Conservation (phyloP, 2,329 filamentous ascomycete genomes). For the Paracorniculantispora psalliotae region DNA sequence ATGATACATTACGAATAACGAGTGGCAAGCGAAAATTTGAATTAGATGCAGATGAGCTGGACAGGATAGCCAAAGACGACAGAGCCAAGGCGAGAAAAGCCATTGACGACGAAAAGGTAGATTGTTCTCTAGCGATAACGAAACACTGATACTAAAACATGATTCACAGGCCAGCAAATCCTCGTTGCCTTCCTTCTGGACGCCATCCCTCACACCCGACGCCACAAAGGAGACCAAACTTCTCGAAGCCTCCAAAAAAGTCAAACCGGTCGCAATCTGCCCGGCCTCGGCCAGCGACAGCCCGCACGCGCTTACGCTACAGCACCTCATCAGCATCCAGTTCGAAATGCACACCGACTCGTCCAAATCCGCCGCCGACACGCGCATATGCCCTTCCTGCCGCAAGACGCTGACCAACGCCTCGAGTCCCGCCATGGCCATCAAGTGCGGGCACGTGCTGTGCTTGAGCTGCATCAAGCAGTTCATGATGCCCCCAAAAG, state of each 20-base stretch:
- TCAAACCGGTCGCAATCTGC: slow-evolving; percentile 68
- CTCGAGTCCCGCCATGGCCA: slow-evolving; percentile 74
- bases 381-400: slow-evolving; percentile 72
- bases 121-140: background rate
- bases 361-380: slow-evolving; percentile 40
- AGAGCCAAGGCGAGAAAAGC: slow-evolving; percentile 63
- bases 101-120: slow-evolving; percentile 67
- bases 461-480: slow-evolving; percentile 80
- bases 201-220: slow-evolving; percentile 72
- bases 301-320: slow-evolving; percentile 72
- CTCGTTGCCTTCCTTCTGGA: slow-evolving; percentile 84
- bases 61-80: slow-evolving; percentile 64
- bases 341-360: slow-evolving; percentile 66
- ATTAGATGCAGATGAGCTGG: slow-evolving; percentile 71
- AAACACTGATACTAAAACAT: slow-evolving; percentile 14
- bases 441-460: slow-evolving; percentile 86
- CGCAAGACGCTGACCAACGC: slow-evolving; percentile 77
- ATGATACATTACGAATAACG: slow-evolving; percentile 15
- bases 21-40: slow-evolving; percentile 64
- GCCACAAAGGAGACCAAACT: slow-evolving; percentile 40
- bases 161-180: slow-evolving; percentile 52
- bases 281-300: slow-evolving; percentile 64
- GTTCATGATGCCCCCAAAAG: slow-evolving; percentile 64
- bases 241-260: slow-evolving; percentile 52
- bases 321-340: slow-evolving; percentile 67